Conservation (phyloP, 768 basidiomycete genomes). For the Amanita rubescens region DNA sequence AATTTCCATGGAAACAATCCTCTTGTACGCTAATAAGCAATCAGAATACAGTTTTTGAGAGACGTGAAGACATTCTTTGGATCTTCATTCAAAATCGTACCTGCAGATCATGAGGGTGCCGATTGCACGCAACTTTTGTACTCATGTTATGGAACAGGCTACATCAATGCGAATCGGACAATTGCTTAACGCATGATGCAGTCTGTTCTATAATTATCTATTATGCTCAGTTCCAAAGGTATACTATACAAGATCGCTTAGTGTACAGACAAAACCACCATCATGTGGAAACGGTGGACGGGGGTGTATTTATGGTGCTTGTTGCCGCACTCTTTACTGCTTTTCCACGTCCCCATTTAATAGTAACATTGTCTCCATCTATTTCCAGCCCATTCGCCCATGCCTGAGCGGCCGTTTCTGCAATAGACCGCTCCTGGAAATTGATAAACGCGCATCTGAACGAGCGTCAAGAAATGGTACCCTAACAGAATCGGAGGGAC, state of each 20-base stretch:
- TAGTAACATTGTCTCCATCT: slow-evolving; percentile 60
- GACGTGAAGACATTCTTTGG: slow-evolving; percentile 82
- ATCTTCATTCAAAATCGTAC: slow-evolving; percentile 85
- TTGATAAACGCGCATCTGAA: slow-evolving; percentile 91
- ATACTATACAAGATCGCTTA: background rate
- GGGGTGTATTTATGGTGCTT: background rate
- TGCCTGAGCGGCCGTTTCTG: slow-evolving; percentile 82
- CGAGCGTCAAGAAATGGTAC: background rate
- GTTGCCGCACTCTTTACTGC: slow-evolving; percentile 23
- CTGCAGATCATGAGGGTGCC: slow-evolving; percentile 45
- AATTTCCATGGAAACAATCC: background rate
- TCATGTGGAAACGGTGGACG: background rate
- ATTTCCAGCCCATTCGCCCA: slow-evolving; percentile 91
- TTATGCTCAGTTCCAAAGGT: background rate
- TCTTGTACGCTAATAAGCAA: slow-evolving; percentile 1
- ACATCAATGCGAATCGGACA: slow-evolving; percentile 80
- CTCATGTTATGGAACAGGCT: slow-evolving; percentile 90
- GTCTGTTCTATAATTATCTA: slow-evolving; percentile 2
- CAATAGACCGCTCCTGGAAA: slow-evolving; percentile 74
- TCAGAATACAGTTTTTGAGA: slow-evolving; percentile 84
- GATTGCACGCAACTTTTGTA: slow-evolving; percentile 60
- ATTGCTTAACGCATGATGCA: slow-evolving; percentile 45
- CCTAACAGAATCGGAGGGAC: slow-evolving; percentile 11
- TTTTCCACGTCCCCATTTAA: slow-evolving; percentile 88
- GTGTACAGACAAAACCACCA: background rate